phyloP scores from a whole-genome alignment of 2,329 filamentous ascomycete species.

The Salinomyces thailandicus region DNA sequence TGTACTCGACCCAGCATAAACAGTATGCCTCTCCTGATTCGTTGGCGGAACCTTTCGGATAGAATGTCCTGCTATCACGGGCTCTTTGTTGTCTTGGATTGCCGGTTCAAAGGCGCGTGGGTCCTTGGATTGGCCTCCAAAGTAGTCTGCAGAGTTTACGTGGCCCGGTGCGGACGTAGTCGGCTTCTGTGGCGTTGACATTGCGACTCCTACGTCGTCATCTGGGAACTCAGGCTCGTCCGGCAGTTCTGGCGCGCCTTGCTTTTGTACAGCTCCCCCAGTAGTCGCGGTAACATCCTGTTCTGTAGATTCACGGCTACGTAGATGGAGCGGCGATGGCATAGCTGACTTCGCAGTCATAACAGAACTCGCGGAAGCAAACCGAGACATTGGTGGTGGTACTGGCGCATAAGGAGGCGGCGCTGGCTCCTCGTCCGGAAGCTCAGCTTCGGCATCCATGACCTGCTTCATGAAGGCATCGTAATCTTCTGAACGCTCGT shows the following conservation, averaged over 20 bases:
- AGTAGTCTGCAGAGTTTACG: background rate
- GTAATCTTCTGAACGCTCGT: slow-evolving; percentile 8
- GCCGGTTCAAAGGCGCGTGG: background rate
- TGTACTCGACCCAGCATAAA: background rate
- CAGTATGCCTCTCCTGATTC: background rate
- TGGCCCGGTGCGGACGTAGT: background rate
- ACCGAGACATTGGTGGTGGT: background rate
- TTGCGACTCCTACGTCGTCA: background rate
- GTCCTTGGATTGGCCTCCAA: background rate
- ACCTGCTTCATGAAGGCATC: slow-evolving; percentile 6
- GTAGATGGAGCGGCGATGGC: background rate
- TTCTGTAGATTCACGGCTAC: background rate
- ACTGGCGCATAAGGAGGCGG: background rate
- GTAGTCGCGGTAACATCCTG: too few relatives aligned
- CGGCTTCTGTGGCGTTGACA: background rate
- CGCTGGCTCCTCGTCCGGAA: slow-evolving; percentile 3
- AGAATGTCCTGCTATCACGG: background rate
- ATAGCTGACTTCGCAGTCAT: background rate
- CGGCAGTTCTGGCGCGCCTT: too few relatives aligned
- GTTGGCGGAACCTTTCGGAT: background rate
- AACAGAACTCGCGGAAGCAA: background rate
- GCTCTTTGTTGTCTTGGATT: background rate
- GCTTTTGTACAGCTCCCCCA: too few relatives aligned
- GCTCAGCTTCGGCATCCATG: slow-evolving; percentile 6
- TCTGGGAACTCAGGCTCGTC: background rate